Base-by-base conservation (phyloP, 2,329 filamentous ascomycete genomes). In the Leptosphaerulina australis region DNA sequence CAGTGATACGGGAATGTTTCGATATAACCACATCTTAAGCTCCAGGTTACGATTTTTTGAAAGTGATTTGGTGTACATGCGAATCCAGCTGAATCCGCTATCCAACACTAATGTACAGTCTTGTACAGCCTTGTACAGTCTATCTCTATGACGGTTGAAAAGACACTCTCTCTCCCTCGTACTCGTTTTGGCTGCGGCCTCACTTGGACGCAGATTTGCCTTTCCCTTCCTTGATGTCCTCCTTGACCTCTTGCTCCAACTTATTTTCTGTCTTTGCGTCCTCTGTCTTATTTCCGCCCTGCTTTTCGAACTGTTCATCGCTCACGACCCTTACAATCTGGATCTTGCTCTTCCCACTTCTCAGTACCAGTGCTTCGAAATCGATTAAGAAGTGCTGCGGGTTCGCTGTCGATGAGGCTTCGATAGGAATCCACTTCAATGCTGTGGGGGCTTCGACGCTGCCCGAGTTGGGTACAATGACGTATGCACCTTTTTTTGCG, bases 351-450 rank as follows among this genome's bases (percentile, higher is more conserved):
- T 87, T 87, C 6, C 84, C 84, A 2, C 79, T 60, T 52, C 82
- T 74, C 8, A 86, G 56, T 7, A 86, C 76, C n/a, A 87, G 58
- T 2, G 81, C 64, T 1, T 78, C 72, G 21, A 72, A 82, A 53
- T 85, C 82, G 14, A 90, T 80, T 26, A 84, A 68, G 44, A 77
- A 88, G 46, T 83, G 81, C 50, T 77, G 64, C 0, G 84, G 86
- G 44, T 87, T 81, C 18, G 77, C 71, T 0, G 78, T 75, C 58
- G 76, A 81, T 79, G 83, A 85, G 17, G 79, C 72, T 65, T 84
- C 83, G n/a, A 90, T 80, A 1, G 81, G 79, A 7, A 79, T 82
- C 76, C 85, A 91, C 20, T 79, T 76, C 20, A 91, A 79, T 12
- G 76, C 80, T 0, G 60, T 58, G 2, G 66, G 65, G 2, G 59